Percentiles rank a stretch among this genome's conserved stretches.
Evolutionary conservation across 495 filamentous ascomycete species (phyloP).

Genomic region (Aspergillus indologenus): DNA sequence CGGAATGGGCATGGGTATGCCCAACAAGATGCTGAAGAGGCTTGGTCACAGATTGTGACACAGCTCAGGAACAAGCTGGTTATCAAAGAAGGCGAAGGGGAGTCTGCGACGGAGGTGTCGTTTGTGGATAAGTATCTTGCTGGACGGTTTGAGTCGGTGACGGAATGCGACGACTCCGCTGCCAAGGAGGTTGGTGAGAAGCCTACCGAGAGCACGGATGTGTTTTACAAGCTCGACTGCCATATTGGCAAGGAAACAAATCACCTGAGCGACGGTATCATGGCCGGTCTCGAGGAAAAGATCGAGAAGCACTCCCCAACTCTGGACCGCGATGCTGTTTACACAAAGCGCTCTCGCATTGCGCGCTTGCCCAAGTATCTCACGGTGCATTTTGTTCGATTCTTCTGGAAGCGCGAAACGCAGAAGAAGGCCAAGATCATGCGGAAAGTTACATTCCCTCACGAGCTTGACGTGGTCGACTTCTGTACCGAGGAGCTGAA

Average conservation of each 20-base stretch:
- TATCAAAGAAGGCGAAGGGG: conserved; percentile 52
- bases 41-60: conserved; percentile 94
- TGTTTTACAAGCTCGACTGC: conserved; percentile 91
- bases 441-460: conserved; percentile 95
- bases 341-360: conserved; percentile 88
- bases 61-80: conserved; percentile 79
- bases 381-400: conserved; percentile 95
- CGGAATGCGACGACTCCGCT: conserved; percentile 78
- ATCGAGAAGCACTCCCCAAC: conserved; percentile 82
- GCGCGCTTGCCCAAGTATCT: conserved; percentile 89
- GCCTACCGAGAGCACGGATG: conserved; percentile 60
- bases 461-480: conserved; percentile 88
- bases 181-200: conserved; percentile 75
- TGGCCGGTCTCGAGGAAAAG: conserved; percentile 77
- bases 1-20: conserved; percentile 80
- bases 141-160: conserved; percentile 70
- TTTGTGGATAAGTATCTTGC: conserved; percentile 91
- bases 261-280: conserved; percentile 83
- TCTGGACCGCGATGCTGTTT: conserved; percentile 73
- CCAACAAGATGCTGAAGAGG: conserved; percentile 97
- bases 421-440: conserved; percentile 99
- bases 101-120: conserved; percentile 50
- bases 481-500: conserved; percentile 90
- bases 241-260: conserved; percentile 85
- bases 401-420: conserved; percentile 92